Evolutionary conservation across 371 early-diverging fungal species (phyloP).

Genomic region (Mucor racemosus): DNA sequence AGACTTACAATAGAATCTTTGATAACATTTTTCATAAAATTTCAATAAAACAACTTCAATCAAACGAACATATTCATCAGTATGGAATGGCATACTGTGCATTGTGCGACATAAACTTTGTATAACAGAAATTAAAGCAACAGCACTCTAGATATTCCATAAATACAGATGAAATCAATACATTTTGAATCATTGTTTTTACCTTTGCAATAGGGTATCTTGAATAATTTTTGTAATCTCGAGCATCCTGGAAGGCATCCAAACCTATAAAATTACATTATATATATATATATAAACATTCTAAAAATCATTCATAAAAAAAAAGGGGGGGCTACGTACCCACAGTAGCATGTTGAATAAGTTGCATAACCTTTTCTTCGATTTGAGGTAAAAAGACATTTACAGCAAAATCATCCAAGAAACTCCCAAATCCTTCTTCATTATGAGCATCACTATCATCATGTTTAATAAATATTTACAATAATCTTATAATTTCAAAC

Average conservation of each 20-base stretch:
- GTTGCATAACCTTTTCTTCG: slow-evolving; percentile 71
- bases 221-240: slow-evolving; percentile 52
- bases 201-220: slow-evolving; percentile 61
- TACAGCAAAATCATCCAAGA: slow-evolving; percentile 80
- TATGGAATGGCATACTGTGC: slow-evolving; percentile 75
- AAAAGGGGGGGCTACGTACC: slow-evolving; percentile 43
- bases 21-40: slow-evolving; percentile 79
- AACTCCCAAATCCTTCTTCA: slow-evolving; percentile 67
- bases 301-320: neutral
- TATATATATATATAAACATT: neutral
- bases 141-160: slow-evolving; percentile 49
- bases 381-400: slow-evolving; percentile 78
- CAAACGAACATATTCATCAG: slow-evolving; percentile 80
- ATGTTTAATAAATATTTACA: neutral
- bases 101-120: slow-evolving; percentile 75
- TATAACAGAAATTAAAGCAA: slow-evolving; percentile 64
- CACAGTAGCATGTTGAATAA: slow-evolving; percentile 68
- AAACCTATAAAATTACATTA: slow-evolving; percentile 32
- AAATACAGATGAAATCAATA: neutral
- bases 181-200: neutral
- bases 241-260: slow-evolving; percentile 61
- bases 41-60: slow-evolving; percentile 73
- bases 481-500: neutral
- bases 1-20: slow-evolving; percentile 69
- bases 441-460: slow-evolving; percentile 47